phyloP scores from a whole-genome alignment of 768 basidiomycete species.

The Collybiopsis luxurians region DNA sequence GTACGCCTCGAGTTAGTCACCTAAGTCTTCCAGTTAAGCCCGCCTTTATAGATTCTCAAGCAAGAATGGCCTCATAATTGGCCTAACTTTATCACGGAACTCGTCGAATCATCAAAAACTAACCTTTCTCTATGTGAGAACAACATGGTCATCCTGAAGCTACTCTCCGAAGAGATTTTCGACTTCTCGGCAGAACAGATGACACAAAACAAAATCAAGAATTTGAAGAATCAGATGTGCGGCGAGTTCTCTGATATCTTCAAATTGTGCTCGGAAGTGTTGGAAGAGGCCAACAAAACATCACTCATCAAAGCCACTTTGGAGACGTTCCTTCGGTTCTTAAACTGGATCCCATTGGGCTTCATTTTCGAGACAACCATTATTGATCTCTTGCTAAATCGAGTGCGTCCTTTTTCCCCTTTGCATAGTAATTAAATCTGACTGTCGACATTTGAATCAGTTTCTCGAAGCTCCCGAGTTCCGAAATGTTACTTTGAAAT shows the following conservation, averaged over 20 bases:
- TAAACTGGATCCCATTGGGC: constrained; percentile 99
- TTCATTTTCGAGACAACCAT: constrained; percentile 99
- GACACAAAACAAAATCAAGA: constrained; percentile 97
- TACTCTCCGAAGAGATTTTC: constrained; percentile 98
- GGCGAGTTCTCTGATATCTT: constrained; percentile 97
- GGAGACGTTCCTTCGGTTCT: constrained; percentile 91
- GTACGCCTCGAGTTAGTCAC: constrained; percentile 37
- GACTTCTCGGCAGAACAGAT: constrained; percentile 98
- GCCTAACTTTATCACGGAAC: constrained; percentile 96
- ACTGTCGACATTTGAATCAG: constrained; percentile 36
- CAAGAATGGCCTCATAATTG: constrained; percentile 99
- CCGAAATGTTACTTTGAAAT: constrained; percentile 95
- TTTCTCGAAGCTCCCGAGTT: constrained; percentile 97
- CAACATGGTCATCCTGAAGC: constrained; percentile 97
- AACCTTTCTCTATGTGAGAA: constrained; percentile 98
- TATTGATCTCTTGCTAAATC: constrained; percentile 88
- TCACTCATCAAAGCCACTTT: constrained; percentile 92
- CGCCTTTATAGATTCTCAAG: constrained; percentile 76
- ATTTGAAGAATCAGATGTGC: constrained; percentile 97
- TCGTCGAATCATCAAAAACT: constrained; percentile 95
- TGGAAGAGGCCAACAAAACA: constrained; percentile 96
- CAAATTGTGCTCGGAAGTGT: constrained; percentile 93
- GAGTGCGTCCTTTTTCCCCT: constrained; percentile 53
- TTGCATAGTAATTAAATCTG: constrained; percentile 13
- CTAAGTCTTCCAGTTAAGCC: neutral